Evolutionary conservation across 192 early-diverging fungal species (phyloP), one percentile per base, ranked within the genome.

Genomic region (Umbelopsis vinacea): DNA sequence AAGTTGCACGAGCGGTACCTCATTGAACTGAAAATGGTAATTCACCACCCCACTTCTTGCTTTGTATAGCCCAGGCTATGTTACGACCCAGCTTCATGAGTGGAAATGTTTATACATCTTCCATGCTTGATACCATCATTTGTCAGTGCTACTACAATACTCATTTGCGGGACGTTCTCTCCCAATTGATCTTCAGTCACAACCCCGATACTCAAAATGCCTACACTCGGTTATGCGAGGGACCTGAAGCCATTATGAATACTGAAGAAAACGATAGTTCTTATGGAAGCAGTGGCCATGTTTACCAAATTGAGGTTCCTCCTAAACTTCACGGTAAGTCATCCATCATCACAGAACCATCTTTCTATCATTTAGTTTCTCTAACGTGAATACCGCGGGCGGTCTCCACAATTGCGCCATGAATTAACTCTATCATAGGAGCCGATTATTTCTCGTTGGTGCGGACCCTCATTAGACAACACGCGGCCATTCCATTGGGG

Each of bases 121-220:
- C 83, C n/a, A 89, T 92, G 85, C 83, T 92, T 12, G 88, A 92
- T 70, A 88, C 90, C 4, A 74, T 93, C 23, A 72, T 93, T 23
- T 88, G 86, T 76, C 92, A 93, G 12, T 72, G 46, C 11, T 90
- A 89, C 73, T 93, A 92, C 73, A 89, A 90, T 75, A 72, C 84
- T 46, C 82, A 90, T 57, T 48, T 92, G 2, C 78, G 88, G 7
- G 79, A 81, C 55, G 78, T 93, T 22, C 72, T 93, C 72, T 79
- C 83, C 75, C 82, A 78, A 35, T 69, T 89, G 14, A 83, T 89
- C 19, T 89, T 88, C 60, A 85, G 85, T 40, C 78, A 85, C 71
- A 79, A 79, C 46, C 70, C 75, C 19, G 75, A 81, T 45, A 74
- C 77, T 4, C 74, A 75, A 74, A 55, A 46, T 46, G 45, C 37